Base-by-base conservation (phyloP, 1,284 basidiomycete genomes). In the Bjerkandera adusta region DNA sequence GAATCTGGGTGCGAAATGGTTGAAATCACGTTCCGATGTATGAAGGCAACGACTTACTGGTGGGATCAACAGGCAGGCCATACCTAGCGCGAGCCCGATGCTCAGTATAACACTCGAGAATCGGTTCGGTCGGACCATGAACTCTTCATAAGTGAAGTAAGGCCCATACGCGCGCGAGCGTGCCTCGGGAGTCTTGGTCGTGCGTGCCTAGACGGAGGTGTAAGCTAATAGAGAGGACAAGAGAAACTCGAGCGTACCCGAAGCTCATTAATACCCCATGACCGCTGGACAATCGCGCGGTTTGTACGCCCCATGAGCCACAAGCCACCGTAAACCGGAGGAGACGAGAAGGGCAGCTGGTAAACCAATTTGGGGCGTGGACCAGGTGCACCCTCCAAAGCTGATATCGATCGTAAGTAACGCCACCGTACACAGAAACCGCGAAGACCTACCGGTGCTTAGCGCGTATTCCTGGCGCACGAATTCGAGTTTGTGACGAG, bases 111-210 rank as follows among this genome's bases (percentile, higher is more conserved):
- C 49, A 2, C 78, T 73, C 20, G 66, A 64, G 13, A 83, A 20
- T 18, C 61, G 61, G 42, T 68, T 72, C 3, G 68, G 60, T 42
- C 70, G 68, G 2, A 66, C 67, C 51, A 79, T 21, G 46, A 87
- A 89, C 65, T 95, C 92, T 41, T 81, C 76, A 61, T 94, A 94
- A 25, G 69, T 68, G 68, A 93, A 90, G 3, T 74, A 57, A 1
- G 77, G 67, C 5, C 86, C 88, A 56, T 92, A 89, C 15, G 70
- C 55, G 1, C 57, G 53, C 45, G 50, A 54, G 16, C 49, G 55
- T 46, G 47, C 54, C 53, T 48, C 53, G 48, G 39, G 6, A 6
- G 48, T 24, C 57, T 53, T 53, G 32, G 21, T 52, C 45, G 49
- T 48, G 33, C 20, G 18, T 11, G 39, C 39, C 46, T 48, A 26